A percentile compares a stretch with the other conserved stretches of the same genome.
Evolutionary conservation across 225 moss, liverwort and hornwort species (phyloP).

Genomic region (Neckera pumila): DNA sequence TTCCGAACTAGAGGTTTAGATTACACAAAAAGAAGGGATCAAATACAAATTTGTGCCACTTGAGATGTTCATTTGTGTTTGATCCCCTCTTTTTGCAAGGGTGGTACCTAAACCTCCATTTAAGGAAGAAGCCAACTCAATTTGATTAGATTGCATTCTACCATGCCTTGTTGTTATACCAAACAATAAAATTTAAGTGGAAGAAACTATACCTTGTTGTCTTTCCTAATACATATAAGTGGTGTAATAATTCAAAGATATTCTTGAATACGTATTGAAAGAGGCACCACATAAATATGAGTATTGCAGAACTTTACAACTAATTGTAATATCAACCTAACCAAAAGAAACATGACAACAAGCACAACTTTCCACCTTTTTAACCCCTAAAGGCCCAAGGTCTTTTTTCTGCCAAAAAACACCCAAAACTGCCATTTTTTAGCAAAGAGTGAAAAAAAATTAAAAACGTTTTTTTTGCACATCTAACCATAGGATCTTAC

Average conservation of each 20-base stretch:
- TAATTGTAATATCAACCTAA: neutral
- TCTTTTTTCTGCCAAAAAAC: no score
- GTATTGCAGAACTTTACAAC: neutral
- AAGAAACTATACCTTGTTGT: neutral
- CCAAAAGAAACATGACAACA: neutral
- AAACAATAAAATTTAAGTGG: neutral
- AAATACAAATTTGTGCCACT: neutral
- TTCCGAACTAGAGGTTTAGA: neutral
- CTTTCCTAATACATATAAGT: neutral
- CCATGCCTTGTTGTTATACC: neutral
- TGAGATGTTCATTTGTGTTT: neutral
- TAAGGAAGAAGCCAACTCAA: neutral
- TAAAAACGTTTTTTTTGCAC: no score
- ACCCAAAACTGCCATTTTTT: no score
- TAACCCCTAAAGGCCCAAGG: no score
- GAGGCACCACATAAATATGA: neutral
- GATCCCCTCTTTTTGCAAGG: neutral
- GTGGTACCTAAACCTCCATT: rapidly evolving
- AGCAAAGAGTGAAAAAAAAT: no score
- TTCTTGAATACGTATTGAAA: neutral
- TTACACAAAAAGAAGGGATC: neutral
- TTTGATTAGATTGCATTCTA: neutral
- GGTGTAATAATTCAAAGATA: neutral
- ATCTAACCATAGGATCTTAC: no score
- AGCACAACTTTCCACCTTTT: neutral